Conservation (phyloP, 257 asterid genomes). For the Rauvolfia tetraphylla region DNA sequence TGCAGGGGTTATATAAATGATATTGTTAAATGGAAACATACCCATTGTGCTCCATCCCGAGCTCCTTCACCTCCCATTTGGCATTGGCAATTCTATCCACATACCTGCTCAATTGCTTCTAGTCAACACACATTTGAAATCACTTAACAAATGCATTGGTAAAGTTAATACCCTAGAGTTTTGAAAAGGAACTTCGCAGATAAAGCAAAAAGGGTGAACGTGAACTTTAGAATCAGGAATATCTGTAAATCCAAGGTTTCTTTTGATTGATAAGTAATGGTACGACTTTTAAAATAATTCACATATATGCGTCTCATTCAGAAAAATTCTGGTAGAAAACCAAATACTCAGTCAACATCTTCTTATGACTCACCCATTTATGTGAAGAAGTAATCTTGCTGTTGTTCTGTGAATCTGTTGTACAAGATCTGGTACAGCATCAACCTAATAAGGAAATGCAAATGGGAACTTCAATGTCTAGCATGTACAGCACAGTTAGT, state of each 20-base stretch:
- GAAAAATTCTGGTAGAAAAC: not conserved
- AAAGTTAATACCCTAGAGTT: not conserved
- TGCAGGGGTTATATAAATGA: not conserved
- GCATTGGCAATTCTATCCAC: slow-evolving; percentile 87
- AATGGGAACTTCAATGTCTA: not conserved
- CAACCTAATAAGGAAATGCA: slow-evolving; percentile 58
- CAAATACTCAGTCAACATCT: slow-evolving; percentile 11
- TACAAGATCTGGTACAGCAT: slow-evolving; percentile 90
- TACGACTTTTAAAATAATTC: not conserved
- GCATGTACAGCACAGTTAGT: not conserved
- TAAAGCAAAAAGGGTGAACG: not conserved
- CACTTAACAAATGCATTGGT: not conserved
- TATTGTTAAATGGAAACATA: slow-evolving; percentile 28
- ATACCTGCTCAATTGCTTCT: slow-evolving; percentile 58
- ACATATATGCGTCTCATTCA: not conserved
- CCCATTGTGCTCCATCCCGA: slow-evolving; percentile 98
- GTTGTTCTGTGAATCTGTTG: slow-evolving; percentile 83
- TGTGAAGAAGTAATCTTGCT: slow-evolving; percentile 79
- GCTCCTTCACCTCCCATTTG: slow-evolving; percentile 99
- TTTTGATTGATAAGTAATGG: not conserved
- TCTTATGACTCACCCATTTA: slow-evolving; percentile 65
- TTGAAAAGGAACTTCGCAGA: not conserved
- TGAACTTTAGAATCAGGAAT: not conserved
- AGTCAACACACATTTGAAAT: slow-evolving; percentile 10
- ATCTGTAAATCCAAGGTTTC: not conserved